These are phyloP conservation scores for Tuber microsphaerosporum DNA, from an alignment of 495 filamentous ascomycete species.

Conservation along the genomic window DNA sequence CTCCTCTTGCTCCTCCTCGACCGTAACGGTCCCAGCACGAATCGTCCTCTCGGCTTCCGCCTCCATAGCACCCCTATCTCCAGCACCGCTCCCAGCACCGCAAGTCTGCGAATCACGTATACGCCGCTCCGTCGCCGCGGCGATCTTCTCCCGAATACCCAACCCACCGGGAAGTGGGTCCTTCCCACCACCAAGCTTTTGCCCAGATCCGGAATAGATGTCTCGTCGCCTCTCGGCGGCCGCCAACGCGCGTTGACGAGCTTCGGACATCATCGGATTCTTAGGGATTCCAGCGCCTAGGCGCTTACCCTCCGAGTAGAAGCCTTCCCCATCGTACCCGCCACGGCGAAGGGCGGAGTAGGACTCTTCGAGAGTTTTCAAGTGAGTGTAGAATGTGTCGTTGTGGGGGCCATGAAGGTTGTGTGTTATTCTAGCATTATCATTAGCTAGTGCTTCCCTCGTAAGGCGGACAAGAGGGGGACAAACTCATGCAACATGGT, in stretches of 20 bases:
- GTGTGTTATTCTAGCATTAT: slow-evolving; percentile 56
- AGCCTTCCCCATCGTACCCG: slow-evolving; percentile 89
- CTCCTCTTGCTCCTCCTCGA: slow-evolving; percentile 52
- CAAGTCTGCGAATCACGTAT: slow-evolving; percentile 65
- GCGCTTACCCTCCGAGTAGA: slow-evolving; percentile 65
- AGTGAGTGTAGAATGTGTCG: slow-evolving; percentile 70
- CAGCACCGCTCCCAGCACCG: slow-evolving; percentile 58
- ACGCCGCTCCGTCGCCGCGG: slow-evolving; percentile 63
- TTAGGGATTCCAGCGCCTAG: slow-evolving; percentile 52
- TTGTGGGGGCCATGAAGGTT: slow-evolving; percentile 79
- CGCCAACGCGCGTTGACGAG: slow-evolving; percentile 63
- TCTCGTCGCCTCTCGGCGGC: slow-evolving; percentile 66
- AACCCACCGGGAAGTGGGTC: slow-evolving; percentile 52
- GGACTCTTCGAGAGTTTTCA: slow-evolving; percentile 83
- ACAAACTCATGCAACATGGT: slow-evolving; percentile 88
- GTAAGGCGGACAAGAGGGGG: background rate
- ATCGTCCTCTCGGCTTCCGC: slow-evolving; percentile 61
- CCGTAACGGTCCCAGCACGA: slow-evolving; percentile 67
- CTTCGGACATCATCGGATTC: slow-evolving; percentile 58
- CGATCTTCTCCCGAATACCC: slow-evolving; percentile 69
- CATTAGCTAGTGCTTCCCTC: slow-evolving; percentile 32
- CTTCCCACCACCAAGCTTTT: slow-evolving; percentile 60
- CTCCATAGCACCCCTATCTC: slow-evolving; percentile 51
- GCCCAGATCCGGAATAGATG: slow-evolving; percentile 58
- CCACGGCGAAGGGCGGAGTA: slow-evolving; percentile 65